Conservation (phyloP, 2,329 filamentous ascomycete genomes). For the Neopestalotiopsis rosae region DNA sequence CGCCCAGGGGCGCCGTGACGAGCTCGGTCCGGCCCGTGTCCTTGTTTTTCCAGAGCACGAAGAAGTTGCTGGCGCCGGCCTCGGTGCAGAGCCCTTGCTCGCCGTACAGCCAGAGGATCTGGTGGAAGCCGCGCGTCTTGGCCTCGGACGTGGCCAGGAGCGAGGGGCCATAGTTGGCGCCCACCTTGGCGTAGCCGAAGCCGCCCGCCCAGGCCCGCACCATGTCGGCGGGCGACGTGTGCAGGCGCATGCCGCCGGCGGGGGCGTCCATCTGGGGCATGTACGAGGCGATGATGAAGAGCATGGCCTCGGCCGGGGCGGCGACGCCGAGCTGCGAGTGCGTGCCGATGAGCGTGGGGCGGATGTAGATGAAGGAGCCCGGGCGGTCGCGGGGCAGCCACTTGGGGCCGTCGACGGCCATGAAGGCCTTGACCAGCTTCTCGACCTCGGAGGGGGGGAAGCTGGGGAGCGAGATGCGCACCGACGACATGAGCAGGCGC, state of each 20-base stretch:
- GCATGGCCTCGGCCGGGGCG: slow-evolving; percentile 79
- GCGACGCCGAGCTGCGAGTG: slow-evolving; percentile 82
- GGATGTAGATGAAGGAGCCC: slow-evolving; percentile 80
- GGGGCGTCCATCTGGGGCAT: slow-evolving; percentile 63
- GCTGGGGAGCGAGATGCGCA: slow-evolving; percentile 67
- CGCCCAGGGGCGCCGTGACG: slow-evolving; percentile 82
- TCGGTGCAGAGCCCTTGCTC: slow-evolving; percentile 81
- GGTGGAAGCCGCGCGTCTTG: slow-evolving; percentile 74
- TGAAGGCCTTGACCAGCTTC: slow-evolving; percentile 68
- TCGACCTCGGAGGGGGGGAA: slow-evolving; percentile 68
- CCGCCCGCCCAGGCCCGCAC: slow-evolving; percentile 93
- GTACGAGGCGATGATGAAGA: slow-evolving; percentile 79
- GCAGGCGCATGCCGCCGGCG: slow-evolving; percentile 69
- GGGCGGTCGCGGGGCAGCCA: slow-evolving; percentile 77
- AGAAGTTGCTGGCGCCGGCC: slow-evolving; percentile 92
- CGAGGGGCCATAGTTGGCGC: slow-evolving; percentile 90
- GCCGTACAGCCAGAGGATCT: slow-evolving; percentile 94
- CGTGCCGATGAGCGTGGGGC: slow-evolving; percentile 86
- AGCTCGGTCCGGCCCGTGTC: slow-evolving; percentile 69
- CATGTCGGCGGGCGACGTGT: slow-evolving; percentile 81
- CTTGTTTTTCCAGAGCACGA: slow-evolving; percentile 76
- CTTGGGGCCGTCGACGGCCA: slow-evolving; percentile 74
- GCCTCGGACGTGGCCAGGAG: slow-evolving; percentile 81
- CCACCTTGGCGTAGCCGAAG: slow-evolving; percentile 90
- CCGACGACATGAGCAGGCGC: slow-evolving; percentile 54